These are phyloP conservation scores for Handroanthus guayacan DNA, from an alignment of 257 asterid species.

Conservation along the genomic window DNA sequence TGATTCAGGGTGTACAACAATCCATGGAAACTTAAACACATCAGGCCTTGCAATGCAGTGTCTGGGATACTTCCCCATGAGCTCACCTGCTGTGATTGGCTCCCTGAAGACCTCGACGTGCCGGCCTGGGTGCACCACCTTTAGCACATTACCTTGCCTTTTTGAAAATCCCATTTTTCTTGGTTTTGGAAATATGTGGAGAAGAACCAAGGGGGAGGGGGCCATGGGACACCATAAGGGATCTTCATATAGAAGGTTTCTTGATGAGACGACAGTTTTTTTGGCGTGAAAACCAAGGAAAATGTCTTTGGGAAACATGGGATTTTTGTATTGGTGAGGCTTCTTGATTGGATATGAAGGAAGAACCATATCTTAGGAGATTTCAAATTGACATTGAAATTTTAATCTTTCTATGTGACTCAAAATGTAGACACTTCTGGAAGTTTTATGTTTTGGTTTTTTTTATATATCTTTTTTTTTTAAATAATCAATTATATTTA, in stretches of 20 bases:
- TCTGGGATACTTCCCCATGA: constrained; percentile 57
- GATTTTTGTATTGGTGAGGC: neutral
- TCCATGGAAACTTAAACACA: constrained; percentile 58
- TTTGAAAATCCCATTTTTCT: constrained; percentile 43
- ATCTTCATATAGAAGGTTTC: constrained; percentile 16
- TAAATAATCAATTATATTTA: too few species aligned
- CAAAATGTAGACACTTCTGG: neutral
- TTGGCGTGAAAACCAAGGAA: constrained; percentile 14
- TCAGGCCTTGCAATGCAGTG: constrained; percentile 70
- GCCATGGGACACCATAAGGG: neutral
- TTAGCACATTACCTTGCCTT: constrained; percentile 43
- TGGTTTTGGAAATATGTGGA: constrained; percentile 6
- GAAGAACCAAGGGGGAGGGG: constrained; percentile 40
- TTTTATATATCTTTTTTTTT: too few species aligned
- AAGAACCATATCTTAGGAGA: neutral
- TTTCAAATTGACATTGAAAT: constrained; percentile 13
- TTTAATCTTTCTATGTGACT: neutral
- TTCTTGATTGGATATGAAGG: neutral
- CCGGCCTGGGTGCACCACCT: constrained; percentile 57
- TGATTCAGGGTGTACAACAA: constrained; percentile 59
- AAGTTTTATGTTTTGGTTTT: neutral
- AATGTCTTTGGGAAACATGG: constrained; percentile 27
- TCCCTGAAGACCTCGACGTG: constrained; percentile 46
- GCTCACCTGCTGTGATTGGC: constrained; percentile 56
- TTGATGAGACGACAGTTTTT: constrained; percentile 17